Base-by-base conservation (phyloP, 1,139 yeast genomes). In the Schizosaccharomyces versatilis region DNA sequence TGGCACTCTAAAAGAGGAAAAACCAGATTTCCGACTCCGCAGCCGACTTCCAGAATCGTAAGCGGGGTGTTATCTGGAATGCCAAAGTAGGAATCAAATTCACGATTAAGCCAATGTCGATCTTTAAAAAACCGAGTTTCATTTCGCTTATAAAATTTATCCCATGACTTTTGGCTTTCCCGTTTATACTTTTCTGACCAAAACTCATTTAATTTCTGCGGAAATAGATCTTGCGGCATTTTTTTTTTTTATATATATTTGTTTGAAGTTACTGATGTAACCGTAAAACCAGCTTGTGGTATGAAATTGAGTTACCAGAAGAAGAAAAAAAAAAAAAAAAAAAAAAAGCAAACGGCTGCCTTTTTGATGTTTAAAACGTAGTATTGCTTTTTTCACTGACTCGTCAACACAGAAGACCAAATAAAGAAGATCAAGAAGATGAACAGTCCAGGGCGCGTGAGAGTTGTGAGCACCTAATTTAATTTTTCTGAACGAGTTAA, bases 101-200 rank as follows among this genome's bases (percentile, higher is more conserved):
- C 56, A 8, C 41, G 49, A 40, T 56, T 53, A 19, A 56, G 52
- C 58, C 58, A 56, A 36, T 56, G 58, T 1, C 58, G 53, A 49
- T 56, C 58, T 47, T 53, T 52, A 53, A 54, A 56, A 52, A 56
- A 56, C 36, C 53, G 51, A 36, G 53, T 53, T 6, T 41, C 47
- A 36, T 54, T 54, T 41, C 58, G 58, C 49, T 54, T 54, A 52
- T 56, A 56, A 41, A 56, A 56, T 17, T 36, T 40, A 44, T 56
- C 48, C 58, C 58, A 54, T 8, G 41, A 39, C 40, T 49, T 49
- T 49, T 38, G 32, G 6, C 53, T 44, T 24, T 54, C 57, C 5
- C 39, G 15, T 38, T 55, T 56, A 42, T 56, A 56, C 38, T 52
- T 56, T 39, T 52, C 40, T n/a, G 47, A 49, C 58, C 58, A 56